phyloP scores from a whole-genome alignment of 176 grass and related monocot species.

The Triticum urartu region DNA sequence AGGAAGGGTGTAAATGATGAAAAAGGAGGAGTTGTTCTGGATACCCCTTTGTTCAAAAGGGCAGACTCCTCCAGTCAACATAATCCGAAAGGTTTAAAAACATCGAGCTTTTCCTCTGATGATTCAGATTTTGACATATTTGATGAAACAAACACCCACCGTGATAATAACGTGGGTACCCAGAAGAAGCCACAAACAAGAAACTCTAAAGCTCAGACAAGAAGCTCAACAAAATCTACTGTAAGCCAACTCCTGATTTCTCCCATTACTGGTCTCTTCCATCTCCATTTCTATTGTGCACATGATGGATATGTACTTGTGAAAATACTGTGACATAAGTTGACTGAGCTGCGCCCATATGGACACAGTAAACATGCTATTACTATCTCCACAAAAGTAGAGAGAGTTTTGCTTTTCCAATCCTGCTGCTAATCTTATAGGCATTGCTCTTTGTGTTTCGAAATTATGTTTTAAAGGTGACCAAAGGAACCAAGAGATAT shows the following conservation, averaged over 20 bases:
- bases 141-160: not conserved
- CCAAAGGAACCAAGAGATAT: constrained; percentile 11
- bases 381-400: not conserved
- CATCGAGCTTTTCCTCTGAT: not conserved
- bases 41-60: constrained; percentile 13
- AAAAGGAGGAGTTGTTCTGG: constrained; percentile 23
- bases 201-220: constrained; percentile 23
- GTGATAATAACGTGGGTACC: not conserved
- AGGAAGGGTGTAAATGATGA: constrained; percentile 28
- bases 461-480: constrained; percentile 41
- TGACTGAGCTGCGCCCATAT: not conserved
- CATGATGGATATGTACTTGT: not conserved
- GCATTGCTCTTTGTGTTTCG: not conserved
- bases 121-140: constrained; percentile 61
- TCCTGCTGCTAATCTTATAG: not conserved
- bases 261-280: not conserved
- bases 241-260: constrained; percentile 36
- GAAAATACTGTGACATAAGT: not conserved
- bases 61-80: not conserved
- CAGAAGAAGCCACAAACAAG: constrained; percentile 26
- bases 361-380: not conserved
- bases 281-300: constrained; percentile 9
- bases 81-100: not conserved
- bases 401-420: not conserved
- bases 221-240: constrained; percentile 32